These are phyloP conservation scores for Myriosclerotinia curreyana DNA, from an alignment of 2,329 filamentous ascomycete genomes.

Conservation along the genomic window DNA sequence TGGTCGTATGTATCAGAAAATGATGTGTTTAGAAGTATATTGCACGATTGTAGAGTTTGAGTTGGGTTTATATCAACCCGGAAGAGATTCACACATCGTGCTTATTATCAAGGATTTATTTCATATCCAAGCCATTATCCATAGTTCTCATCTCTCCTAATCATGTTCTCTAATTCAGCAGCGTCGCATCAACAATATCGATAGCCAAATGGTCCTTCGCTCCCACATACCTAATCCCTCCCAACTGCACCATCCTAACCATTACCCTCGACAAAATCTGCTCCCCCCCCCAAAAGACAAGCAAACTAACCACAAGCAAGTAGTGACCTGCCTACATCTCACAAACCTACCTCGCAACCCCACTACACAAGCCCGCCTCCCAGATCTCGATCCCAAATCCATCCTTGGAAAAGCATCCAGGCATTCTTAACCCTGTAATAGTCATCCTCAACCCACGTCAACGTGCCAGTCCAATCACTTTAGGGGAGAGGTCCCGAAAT, in stretches of 20 bases:
- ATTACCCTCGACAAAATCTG: background rate
- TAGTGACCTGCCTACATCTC: constrained; percentile 20
- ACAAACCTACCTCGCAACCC: no score
- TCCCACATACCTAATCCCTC: constrained; percentile 21
- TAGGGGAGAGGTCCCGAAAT: constrained; percentile 43
- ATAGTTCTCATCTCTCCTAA: background rate
- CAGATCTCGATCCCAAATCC: constrained; percentile 34
- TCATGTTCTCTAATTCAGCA: constrained; percentile 15
- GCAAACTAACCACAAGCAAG: constrained; percentile 19
- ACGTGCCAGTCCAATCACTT: constrained; percentile 24
- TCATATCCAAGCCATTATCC: no score
- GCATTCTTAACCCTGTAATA: constrained; percentile 38
- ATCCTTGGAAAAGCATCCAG: constrained; percentile 39
- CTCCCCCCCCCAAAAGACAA: background rate
- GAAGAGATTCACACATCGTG: no score
- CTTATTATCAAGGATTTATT: no score
- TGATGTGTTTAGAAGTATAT: no score
- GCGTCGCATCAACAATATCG: constrained; percentile 5
- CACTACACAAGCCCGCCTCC: constrained; percentile 16
- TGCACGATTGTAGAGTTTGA: no score
- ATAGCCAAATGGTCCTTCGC: constrained; percentile 18
- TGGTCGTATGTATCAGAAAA: no score
- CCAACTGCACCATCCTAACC: constrained; percentile 20
- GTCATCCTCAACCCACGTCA: constrained; percentile 39
- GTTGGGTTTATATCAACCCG: no score